Evolutionary conservation across 192 early-diverging fungal species (phyloP).

Genomic region (Coemansia furcata): DNA sequence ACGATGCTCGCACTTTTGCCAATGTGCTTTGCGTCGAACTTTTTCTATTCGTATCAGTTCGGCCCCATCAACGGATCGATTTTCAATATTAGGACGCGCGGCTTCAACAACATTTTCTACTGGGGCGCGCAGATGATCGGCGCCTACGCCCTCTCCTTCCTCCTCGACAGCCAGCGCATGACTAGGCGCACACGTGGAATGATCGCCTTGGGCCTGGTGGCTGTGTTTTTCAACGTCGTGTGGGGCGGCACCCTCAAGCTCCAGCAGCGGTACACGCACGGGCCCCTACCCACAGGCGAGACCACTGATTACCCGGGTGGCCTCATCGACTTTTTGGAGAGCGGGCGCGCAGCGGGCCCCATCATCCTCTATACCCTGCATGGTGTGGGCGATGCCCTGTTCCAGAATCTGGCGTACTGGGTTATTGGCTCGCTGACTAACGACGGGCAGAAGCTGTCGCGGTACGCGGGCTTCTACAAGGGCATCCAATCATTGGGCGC

Average conservation of each 20-base stretch:
- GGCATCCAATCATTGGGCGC: constrained; percentile 72
- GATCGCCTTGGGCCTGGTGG: constrained; percentile 50
- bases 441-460: constrained; percentile 62
- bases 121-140: constrained; percentile 75
- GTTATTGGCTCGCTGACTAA: constrained; percentile 81
- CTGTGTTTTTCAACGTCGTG: constrained; percentile 50
- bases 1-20: constrained; percentile 65
- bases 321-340: constrained; percentile 44
- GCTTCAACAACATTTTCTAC: constrained; percentile 73
- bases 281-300: constrained; percentile 10
- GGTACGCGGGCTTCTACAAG: constrained; percentile 85
- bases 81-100: constrained; percentile 68
- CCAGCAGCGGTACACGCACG: constrained; percentile 57
- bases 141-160: constrained; percentile 61
- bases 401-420: constrained; percentile 79
- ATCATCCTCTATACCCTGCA: constrained; percentile 69
- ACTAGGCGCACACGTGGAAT: constrained; percentile 61
- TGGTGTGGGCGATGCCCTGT: constrained; percentile 74
- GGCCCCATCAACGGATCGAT: constrained; percentile 61
- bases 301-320: constrained; percentile 30
- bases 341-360: constrained; percentile 54
- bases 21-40: constrained; percentile 71
- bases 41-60: constrained; percentile 81
- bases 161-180: constrained; percentile 60
- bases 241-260: constrained; percentile 63